Conservation (phyloP, 371 early-diverging fungal species). For the Mucor piriformis region DNA sequence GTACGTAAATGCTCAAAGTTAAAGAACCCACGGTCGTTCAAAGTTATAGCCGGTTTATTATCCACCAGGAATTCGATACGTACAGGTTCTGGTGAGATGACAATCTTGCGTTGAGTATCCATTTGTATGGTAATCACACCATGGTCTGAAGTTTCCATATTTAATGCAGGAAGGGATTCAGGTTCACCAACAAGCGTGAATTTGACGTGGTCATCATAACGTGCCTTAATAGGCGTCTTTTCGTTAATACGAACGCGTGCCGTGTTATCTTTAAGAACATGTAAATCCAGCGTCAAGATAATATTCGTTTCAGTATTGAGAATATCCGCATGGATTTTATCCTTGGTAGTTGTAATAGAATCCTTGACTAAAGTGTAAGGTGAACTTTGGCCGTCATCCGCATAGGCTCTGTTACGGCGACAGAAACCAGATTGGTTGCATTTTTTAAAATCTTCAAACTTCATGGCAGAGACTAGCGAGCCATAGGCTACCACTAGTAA, state of each 20-base stretch:
- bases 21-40: conserved; percentile 87
- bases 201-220: conserved; percentile 73
- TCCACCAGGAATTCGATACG: conserved; percentile 68
- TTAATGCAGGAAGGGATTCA: conserved; percentile 23
- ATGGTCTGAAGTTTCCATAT: conserved; percentile 15
- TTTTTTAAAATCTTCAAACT: conserved; percentile 85
- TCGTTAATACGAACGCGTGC: conserved; percentile 76
- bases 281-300: conserved; percentile 50
- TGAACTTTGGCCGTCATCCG: conserved; percentile 57
- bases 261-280: conserved; percentile 59
- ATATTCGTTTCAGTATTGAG: conserved; percentile 56
- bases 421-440: conserved; percentile 92
- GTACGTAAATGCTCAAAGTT: conserved; percentile 82
- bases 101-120: conserved; percentile 42
- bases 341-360: conserved; percentile 51
- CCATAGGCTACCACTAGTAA: conserved; percentile 11
- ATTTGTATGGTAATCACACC: conserved; percentile 27
- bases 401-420: conserved; percentile 85
- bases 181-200: conserved; percentile 59
- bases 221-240: conserved; percentile 64
- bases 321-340: conserved; percentile 61
- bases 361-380: conserved; percentile 66
- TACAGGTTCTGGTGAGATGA: conserved; percentile 64
- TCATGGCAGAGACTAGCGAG: conserved; percentile 31
- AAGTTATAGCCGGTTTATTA: conserved; percentile 60